Percentiles rank a stretch among this genome's conserved stretches.
These are phyloP conservation scores for Podospora anserina DNA, from an alignment of 495 filamentous ascomycete species.

Conservation along the genomic window DNA sequence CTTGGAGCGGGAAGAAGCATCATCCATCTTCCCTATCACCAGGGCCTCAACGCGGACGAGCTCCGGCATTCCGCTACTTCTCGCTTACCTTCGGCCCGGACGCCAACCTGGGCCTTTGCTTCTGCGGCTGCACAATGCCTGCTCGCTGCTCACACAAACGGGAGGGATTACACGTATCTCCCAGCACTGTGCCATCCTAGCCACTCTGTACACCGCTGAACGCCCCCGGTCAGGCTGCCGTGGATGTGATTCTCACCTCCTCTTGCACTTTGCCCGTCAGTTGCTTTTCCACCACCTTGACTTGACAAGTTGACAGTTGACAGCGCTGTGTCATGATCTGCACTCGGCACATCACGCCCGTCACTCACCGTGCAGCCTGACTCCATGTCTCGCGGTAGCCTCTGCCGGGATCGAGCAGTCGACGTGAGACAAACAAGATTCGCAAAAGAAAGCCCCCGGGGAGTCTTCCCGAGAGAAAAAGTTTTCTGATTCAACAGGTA, in stretches of 20 bases:
- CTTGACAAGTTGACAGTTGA: not conserved
- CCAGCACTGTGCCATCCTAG: not conserved
- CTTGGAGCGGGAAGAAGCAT: not conserved
- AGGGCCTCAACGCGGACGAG: not conserved
- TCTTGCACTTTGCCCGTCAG: not conserved
- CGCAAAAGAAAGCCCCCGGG: not conserved
- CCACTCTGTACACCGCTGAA: constrained; percentile 18
- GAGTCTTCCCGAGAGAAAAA: not conserved
- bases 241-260: not conserved
- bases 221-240: not conserved
- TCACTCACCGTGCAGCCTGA: too few relatives aligned
- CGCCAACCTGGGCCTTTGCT: constrained; percentile 9
- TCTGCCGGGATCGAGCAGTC: not conserved
- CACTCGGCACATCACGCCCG: not conserved
- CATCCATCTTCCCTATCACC: not conserved
- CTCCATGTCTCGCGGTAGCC: not conserved
- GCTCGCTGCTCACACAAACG: not conserved
- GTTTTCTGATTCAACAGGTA: not conserved
- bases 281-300: not conserved
- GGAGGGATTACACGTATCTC: not conserved
- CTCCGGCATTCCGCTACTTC: not conserved
- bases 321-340: not conserved
- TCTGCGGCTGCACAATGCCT: constrained; percentile 14
- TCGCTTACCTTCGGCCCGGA: constrained; percentile 21
- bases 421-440: not conserved